phyloP scores from a whole-genome alignment of 768 basidiomycete species.

The Pisolithus albus region DNA sequence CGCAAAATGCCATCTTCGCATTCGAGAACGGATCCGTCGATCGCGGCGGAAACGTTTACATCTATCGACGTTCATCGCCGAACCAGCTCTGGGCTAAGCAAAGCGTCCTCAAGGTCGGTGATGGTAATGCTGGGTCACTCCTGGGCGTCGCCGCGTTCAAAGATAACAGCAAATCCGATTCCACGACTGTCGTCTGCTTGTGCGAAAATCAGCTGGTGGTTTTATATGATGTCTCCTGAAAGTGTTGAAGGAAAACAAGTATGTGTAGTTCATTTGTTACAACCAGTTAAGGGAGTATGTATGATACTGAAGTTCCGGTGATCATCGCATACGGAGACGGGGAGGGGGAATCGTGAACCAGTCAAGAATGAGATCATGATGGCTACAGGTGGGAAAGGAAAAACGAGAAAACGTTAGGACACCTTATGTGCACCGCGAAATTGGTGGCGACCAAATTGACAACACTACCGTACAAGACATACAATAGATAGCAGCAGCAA shows the following conservation, averaged over 20 bases:
- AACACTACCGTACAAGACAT: conserved; percentile 21
- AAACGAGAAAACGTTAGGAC: conserved; percentile 13
- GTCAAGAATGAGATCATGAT: conserved; percentile 21
- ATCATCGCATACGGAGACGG: conserved; percentile 22
- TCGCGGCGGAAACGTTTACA: conserved; percentile 77
- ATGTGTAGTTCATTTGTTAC: conserved; percentile 27
- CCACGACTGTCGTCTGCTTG: conserved; percentile 53
- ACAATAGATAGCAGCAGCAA: conserved; percentile 24
- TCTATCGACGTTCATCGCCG: conserved; percentile 57
- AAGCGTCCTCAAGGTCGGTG: conserved; percentile 69
- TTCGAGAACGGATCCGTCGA: conserved; percentile 72
- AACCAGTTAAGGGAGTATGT: conserved; percentile 32
- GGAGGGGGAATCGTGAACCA: conserved; percentile 31
- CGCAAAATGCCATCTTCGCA: conserved; percentile 54
- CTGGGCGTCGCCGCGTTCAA: conserved; percentile 63
- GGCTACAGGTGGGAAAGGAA: conserved; percentile 24
- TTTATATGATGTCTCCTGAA: conserved; percentile 35
- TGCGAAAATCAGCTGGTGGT: conserved; percentile 73
- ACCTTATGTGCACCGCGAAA: conserved; percentile 12
- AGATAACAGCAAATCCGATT: conserved; percentile 21
- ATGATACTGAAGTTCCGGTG: conserved; percentile 25
- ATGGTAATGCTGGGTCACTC: conserved; percentile 63
- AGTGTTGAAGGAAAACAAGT: conserved; percentile 14
- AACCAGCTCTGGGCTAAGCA: conserved; percentile 69
- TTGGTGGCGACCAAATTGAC: conserved; percentile 9